Evolutionary conservation across 163 green algal species (phyloP), one percentile per base, ranked within the genome.

Genomic region (Prototheca cutis): DNA sequence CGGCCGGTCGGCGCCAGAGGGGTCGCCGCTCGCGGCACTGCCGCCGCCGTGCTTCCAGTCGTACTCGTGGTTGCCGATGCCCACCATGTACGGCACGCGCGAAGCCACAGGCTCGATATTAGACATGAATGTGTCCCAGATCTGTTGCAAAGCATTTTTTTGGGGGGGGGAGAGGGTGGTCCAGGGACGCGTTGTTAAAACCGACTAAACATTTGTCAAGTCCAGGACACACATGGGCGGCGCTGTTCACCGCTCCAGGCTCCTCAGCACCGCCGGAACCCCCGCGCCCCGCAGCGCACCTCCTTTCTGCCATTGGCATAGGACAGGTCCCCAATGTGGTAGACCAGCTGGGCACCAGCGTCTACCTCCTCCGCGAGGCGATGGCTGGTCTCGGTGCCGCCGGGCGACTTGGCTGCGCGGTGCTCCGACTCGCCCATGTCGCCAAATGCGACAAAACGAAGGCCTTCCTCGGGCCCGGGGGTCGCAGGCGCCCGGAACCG

Each of bases 111-210:
- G 70, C 63, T 80, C 53, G 40, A 89, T 84, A 3, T 56, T 33
- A 6, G 77, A 70, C 76, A 88, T 82, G 55, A 88, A 91, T 0
- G 53, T 56, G 55, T 88, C 79, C 83, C 83, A 91, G 10, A 84
- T 63, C 40, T 66, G 57, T 3, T 10, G 36, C 21, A 24, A 25
- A 15, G n/a, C 4, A 30, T 27, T 25, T 27, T 29, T 62, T 36
- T 25, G 55, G 55, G 18, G 53, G 6, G 6, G 28, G 17, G 24
- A 39, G 4, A 8, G 36, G 36, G 6, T 53, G 18, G 13, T 33
- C 15, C 8, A 5, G 29, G 10, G 29, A n/a, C 13, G n/a, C 47
- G 23, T 3, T 6, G 49, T 5, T n/a, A n/a, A n/a, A n/a, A n/a
- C n/a, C n/a, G n/a, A n/a, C n/a, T n/a, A n/a, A n/a, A n/a, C n/a